A percentile compares a stretch with the other conserved stretches of the same genome.
phyloP scores from a whole-genome alignment of 345 rosid species.

The Ailanthus altissimus region DNA sequence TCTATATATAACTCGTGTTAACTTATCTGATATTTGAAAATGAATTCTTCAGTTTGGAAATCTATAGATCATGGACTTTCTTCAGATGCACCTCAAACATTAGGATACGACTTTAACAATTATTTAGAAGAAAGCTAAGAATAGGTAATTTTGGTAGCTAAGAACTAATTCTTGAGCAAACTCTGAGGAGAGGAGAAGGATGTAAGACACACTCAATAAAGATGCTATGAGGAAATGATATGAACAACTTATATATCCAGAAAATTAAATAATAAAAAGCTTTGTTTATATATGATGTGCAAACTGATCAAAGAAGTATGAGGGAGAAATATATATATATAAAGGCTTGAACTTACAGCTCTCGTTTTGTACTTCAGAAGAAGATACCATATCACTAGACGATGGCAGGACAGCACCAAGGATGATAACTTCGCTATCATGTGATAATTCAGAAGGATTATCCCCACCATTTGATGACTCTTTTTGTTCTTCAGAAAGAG shows the following conservation, averaged over 20 bases:
- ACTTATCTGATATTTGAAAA: neutral
- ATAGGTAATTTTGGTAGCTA: neutral
- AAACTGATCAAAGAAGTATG: neutral
- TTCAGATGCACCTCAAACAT: neutral
- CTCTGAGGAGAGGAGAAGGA: neutral
- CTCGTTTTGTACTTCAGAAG: constrained; percentile 34
- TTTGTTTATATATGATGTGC: neutral
- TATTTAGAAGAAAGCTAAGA: neutral
- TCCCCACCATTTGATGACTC: constrained; percentile 27
- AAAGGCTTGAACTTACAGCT: constrained; percentile 49
- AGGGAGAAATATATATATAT: neutral
- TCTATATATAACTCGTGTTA: neutral
- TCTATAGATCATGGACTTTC: neutral
- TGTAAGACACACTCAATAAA: neutral
- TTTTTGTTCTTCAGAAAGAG: neutral
- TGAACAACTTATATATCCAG: neutral
- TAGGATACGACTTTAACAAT: neutral
- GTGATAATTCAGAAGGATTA: constrained; percentile 29
- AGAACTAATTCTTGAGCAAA: neutral
- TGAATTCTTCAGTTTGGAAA: constrained; percentile 8
- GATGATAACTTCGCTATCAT: constrained; percentile 28
- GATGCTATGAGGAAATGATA: neutral
- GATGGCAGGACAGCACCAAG: constrained; percentile 29
- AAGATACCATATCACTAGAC: constrained; percentile 20
- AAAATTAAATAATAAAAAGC: neutral